Evolutionary conservation across 495 filamentous ascomycete species (phyloP).

Genomic region (Bryoglossum gracile): DNA sequence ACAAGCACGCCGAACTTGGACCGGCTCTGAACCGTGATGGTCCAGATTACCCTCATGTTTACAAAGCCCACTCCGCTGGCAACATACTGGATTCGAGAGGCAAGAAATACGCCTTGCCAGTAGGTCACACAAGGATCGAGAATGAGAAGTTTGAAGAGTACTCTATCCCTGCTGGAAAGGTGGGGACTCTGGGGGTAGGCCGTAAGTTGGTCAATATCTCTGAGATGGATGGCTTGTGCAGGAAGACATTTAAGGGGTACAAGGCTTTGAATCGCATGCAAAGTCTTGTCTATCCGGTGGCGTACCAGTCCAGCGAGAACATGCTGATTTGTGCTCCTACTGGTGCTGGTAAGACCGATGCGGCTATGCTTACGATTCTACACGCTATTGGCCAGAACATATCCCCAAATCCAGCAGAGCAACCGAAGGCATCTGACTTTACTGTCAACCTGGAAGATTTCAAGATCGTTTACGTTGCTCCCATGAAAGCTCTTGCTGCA

Average conservation of each 20-base stretch:
- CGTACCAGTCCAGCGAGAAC: conserved; percentile 93
- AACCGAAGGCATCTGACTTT: conserved; percentile 69
- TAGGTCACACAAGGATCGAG: conserved; percentile 53
- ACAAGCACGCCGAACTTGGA: conserved; percentile 67
- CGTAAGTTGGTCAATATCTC: conserved; percentile 70
- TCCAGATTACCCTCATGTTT: conserved; percentile 84
- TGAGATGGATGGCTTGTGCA: conserved; percentile 83
- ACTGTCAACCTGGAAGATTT: conserved; percentile 76
- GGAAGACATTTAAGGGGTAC: conserved; percentile 89
- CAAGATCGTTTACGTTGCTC: conserved; percentile 97
- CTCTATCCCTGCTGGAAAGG: conserved; percentile 70
- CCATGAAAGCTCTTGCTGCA: conserved; percentile 95
- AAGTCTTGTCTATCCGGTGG: conserved; percentile 89
- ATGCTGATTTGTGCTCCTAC: conserved; percentile 98
- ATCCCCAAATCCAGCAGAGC: conserved; percentile 65
- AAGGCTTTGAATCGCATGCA: conserved; percentile 95
- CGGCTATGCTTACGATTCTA: conserved; percentile 91
- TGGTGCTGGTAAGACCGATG: conserved; percentile 97
- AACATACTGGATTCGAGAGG: conserved; percentile 74
- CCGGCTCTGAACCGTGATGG: conserved; percentile 52
- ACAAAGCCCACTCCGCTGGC: conserved; percentile 69
- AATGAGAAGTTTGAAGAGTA: conserved; percentile 80
- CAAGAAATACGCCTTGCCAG: conserved; percentile 66
- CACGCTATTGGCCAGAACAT: conserved; percentile 83
- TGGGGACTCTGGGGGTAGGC: conserved; percentile 62